Base-by-base conservation (phyloP, 202 grass and related monocot genomes). In the Brachypodium distachyon region DNA sequence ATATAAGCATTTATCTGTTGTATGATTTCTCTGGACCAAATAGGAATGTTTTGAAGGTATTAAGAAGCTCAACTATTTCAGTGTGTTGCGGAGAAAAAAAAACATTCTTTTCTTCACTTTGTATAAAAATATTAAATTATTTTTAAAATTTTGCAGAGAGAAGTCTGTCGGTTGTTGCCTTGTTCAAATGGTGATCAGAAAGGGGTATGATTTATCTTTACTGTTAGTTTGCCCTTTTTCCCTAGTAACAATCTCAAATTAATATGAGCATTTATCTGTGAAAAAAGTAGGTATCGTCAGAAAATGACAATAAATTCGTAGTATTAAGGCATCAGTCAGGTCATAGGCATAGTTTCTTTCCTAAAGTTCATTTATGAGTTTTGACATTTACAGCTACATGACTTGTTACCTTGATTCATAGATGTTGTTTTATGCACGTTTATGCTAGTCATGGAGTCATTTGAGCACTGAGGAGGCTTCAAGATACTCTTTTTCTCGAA, bases 151-250 rank as follows among this genome's bases (percentile, higher is more conserved):
- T 67, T 90, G 75, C 82, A 97, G 91, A 91, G 87, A 76, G 94
- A 94, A 79, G 89, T 97, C 6, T 97, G 94, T 73, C 75, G 78
- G 28, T 79, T 97, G 57, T 76, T 90, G 50, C 91, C 91, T 17
- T 87, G 74, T 52, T 90, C 94, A 33, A 75, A 81, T 83, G 86
- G 58, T 72, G 94, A 97, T 75, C 79, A 94, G 48, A 97, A 82
- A 86, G 91, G 89, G 75, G 91, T 90, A 90, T 83, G 87, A 63
- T 81, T 61, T 72, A 32, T 76, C 32, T 33, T 62, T 76, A 62
- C 37, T 65, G 61, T 8, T 61, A 42, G 23, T 50, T 27, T 67
- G 68, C 19, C 26, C 32, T n/a, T n/a, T n/a, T n/a, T n/a, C n/a
- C n/a, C n/a, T n/a, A n/a, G n/a, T n/a, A n/a, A n/a, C n/a, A n/a